These are phyloP conservation scores for Hypoxylon cercidicola DNA, from an alignment of 495 filamentous ascomycete species.

Conservation along the genomic window DNA sequence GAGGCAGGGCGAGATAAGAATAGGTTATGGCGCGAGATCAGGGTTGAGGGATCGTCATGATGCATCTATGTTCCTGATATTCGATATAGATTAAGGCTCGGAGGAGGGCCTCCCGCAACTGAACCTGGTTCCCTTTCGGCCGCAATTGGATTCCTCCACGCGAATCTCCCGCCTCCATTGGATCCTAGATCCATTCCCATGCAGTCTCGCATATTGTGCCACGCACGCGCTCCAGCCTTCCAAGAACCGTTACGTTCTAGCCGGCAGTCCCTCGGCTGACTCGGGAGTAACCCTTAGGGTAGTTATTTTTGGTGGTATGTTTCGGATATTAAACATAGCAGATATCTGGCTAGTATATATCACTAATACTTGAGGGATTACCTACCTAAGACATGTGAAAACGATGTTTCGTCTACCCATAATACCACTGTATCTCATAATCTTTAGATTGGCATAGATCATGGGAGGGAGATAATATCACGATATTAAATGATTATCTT, in stretches of 20 bases:
- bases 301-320: slow-evolving; percentile 19
- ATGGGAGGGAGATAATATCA: not conserved
- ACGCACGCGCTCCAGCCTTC: slow-evolving; percentile 10
- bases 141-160: slow-evolving; percentile 12
- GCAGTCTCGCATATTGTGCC: slow-evolving; percentile 11
- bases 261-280: slow-evolving; percentile 26
- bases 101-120: slow-evolving; percentile 34
- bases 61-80: slow-evolving; percentile 38
- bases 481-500: not conserved
- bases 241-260: slow-evolving; percentile 12
- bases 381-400: slow-evolving; percentile 18
- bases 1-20: slow-evolving; percentile 23
- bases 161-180: slow-evolving; percentile 12
- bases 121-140: slow-evolving; percentile 25
- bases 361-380: not conserved
- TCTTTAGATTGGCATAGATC: not conserved
- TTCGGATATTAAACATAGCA: slow-evolving; percentile 26
- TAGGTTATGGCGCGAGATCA: slow-evolving; percentile 34
- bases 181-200: slow-evolving; percentile 19
- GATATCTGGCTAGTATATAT: slow-evolving; percentile 9
- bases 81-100: slow-evolving; percentile 37
- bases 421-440: slow-evolving; percentile 1
- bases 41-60: slow-evolving; percentile 32
- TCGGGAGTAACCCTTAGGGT: slow-evolving; percentile 10
- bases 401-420: not conserved